phyloP scores from a whole-genome alignment of 1,284 basidiomycete species.

The Fistulinella staudtii region DNA sequence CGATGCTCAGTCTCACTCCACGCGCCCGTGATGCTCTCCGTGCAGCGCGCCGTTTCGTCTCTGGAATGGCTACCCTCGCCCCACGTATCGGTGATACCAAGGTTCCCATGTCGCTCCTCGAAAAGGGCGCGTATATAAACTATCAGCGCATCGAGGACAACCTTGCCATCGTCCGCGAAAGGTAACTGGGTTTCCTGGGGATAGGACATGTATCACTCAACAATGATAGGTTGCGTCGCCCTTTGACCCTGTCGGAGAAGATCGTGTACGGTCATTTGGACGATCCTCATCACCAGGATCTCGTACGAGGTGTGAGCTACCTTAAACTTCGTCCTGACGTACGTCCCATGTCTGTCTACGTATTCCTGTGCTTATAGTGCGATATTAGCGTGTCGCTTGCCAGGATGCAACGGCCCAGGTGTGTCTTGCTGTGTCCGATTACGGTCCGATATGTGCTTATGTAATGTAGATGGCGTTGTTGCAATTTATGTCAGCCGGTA shows the following conservation, averaged over 20 bases:
- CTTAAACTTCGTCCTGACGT: slow-evolving; percentile 96
- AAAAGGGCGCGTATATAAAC: slow-evolving; percentile 89
- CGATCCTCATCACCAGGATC: slow-evolving; percentile 88
- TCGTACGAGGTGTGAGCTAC: slow-evolving; percentile 84
- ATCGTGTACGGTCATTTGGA: slow-evolving; percentile 98
- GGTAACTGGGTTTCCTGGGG: slow-evolving; percentile 46
- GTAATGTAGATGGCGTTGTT: slow-evolving; percentile 90
- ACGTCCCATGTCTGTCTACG: slow-evolving; percentile 28
- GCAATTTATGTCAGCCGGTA: slow-evolving; percentile 99
- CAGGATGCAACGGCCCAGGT: slow-evolving; percentile 97
- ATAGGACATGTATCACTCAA: not conserved
- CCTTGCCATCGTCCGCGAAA: slow-evolving; percentile 77
- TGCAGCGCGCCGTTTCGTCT: slow-evolving; percentile 55
- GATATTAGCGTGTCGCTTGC: slow-evolving; percentile 91
- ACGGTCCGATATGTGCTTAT: slow-evolving; percentile 29
- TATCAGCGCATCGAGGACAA: slow-evolving; percentile 98
- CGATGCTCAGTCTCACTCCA: slow-evolving; percentile 69
- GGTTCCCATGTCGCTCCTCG: slow-evolving; percentile 88
- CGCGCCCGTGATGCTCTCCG: slow-evolving; percentile 58
- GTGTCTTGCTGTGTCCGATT: slow-evolving; percentile 15
- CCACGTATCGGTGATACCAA: slow-evolving; percentile 87
- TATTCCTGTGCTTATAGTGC: slow-evolving; percentile 8
- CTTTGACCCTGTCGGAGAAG: slow-evolving; percentile 97
- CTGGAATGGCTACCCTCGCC: slow-evolving; percentile 76
- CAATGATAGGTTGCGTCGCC: slow-evolving; percentile 73